Evolutionary conservation across 495 filamentous ascomycete genomes (phyloP), one percentile per base, ranked within the genome.

Genomic region (Trichoderma virens): DNA sequence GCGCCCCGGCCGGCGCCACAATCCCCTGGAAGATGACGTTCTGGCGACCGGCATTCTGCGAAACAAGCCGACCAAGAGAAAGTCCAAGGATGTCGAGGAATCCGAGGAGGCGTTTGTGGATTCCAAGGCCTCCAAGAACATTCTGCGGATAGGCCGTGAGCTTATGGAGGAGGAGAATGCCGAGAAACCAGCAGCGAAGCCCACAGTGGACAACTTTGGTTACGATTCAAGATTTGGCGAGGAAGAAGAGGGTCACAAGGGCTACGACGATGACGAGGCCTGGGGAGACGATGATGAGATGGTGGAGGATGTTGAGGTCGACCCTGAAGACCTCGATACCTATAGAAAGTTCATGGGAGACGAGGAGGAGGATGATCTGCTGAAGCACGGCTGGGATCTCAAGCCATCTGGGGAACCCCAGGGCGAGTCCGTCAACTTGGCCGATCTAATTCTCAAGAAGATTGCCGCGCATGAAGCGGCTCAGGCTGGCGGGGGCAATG

Each of bases 381-480:
- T 85, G 59, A 77, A 76, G 51, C 71, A 78, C 47, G 80, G 80
- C 18, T 80, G 82, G 81, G 75, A 76, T 60, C 60, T 67, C 31
- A 75, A 76, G 25, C 59, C 74, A 51, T 72, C 70, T 34, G 73
- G 70, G n/a, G 73, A 73, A 20, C 77, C 79, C 51, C 77, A 83
- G 45, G 78, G 79, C 64, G 79, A 78, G 13, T 82, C 86, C 13
- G 91, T 90, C 62, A 93, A 96, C 70, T 81, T 99, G 60, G 90
- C 95, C 34, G 94, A 94, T 69, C 75, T 98, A 61, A 97, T 97
- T 62, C 76, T 99, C 16, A 86, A 91, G 68, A 96, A 95, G 76
- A 99, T 99, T 69, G 92, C 92, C 13, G 88, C 88, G 65, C 90
- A 94, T 70, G 95, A 99, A 79, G 88, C 90, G 1, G 85, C 80